phyloP scores from a whole-genome alignment of 2,329 filamentous ascomycete species.

The Nigrospora sphaerica region DNA sequence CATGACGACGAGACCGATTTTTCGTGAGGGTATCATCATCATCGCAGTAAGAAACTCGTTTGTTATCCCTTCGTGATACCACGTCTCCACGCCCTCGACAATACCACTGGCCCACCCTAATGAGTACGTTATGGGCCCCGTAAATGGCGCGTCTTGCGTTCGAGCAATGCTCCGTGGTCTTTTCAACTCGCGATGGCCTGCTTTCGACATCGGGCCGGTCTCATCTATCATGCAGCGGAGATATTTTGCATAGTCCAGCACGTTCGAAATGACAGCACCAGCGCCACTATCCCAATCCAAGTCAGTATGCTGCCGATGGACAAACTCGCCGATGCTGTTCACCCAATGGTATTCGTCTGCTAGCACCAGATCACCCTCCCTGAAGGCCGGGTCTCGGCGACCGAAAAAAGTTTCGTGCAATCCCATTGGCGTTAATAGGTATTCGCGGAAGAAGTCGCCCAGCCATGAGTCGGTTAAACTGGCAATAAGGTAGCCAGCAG shows the following conservation, averaged over 20 bases:
- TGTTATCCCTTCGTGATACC: constrained; percentile 21
- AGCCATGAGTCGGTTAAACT: constrained; percentile 28
- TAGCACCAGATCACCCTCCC: constrained; percentile 18
- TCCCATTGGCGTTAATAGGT: constrained; percentile 36
- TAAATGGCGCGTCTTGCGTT: constrained; percentile 7
- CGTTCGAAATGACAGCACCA: constrained; percentile 32
- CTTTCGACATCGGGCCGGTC: constrained; percentile 16
- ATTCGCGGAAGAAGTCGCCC: constrained; percentile 29
- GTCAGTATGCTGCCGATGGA: constrained; percentile 17
- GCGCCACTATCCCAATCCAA: constrained; percentile 29
- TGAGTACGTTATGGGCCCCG: constrained; percentile 15
- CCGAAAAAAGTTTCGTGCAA: constrained; percentile 36
- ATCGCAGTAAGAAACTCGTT: constrained; percentile 18
- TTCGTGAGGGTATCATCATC: constrained; percentile 23
- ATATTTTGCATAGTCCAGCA: constrained; percentile 29
- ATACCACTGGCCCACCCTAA: constrained; percentile 21
- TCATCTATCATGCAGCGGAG: constrained; percentile 24
- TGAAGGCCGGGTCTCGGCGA: constrained; percentile 13
- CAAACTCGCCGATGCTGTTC: constrained; percentile 13
- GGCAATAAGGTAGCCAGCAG: constrained; percentile 38
- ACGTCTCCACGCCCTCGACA: constrained; percentile 18
- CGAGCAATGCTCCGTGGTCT: constrained; percentile 15
- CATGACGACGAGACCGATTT: constrained; percentile 24
- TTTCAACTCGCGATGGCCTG: constrained; percentile 17
- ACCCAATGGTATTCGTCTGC: constrained; percentile 36